phyloP scores from a whole-genome alignment of 2,329 filamentous ascomycete species.

The Epichloe uncinata region DNA sequence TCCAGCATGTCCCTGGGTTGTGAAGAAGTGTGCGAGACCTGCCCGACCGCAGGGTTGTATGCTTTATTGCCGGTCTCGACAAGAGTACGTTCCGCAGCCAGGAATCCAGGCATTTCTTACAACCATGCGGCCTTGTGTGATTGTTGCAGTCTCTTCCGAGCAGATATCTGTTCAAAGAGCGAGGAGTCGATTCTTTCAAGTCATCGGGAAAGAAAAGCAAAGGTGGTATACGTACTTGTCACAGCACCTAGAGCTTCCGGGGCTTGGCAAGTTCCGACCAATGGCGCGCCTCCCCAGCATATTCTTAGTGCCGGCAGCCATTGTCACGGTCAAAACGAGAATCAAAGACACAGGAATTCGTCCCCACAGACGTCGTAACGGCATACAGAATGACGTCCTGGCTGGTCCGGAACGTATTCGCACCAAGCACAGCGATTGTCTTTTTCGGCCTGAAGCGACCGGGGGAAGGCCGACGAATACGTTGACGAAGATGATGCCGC shows the following conservation, averaged over 20 bases:
- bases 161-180: conserved; percentile 13
- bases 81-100: conserved; percentile 7
- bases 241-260: conserved; percentile 37
- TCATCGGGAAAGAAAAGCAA: not conserved
- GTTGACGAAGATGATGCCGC: conserved; percentile 27
- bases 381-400: conserved; percentile 23
- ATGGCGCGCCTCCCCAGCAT: too few relatives aligned
- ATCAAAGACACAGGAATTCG: conserved; percentile 31
- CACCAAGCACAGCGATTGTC: conserved; percentile 27
- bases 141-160: conserved; percentile 22
- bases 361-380: conserved; percentile 27
- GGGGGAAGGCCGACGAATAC: conserved; percentile 28
- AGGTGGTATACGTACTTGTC: conserved; percentile 23
- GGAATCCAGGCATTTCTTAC: conserved; percentile 18
- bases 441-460: conserved; percentile 25
- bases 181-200: not conserved
- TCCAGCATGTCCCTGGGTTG: too few relatives aligned
- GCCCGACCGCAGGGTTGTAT: too few relatives aligned
- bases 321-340: conserved; percentile 39
- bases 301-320: too few relatives aligned
- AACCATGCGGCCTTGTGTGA: conserved; percentile 17
- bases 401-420: conserved; percentile 21
- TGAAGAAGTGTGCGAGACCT: too few relatives aligned
- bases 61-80: too few relatives aligned
- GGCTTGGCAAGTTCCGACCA: conserved; percentile 30